Evolutionary conservation across 1,284 basidiomycete genomes (phyloP).

Genomic region (Heterobasidion occidentale): DNA sequence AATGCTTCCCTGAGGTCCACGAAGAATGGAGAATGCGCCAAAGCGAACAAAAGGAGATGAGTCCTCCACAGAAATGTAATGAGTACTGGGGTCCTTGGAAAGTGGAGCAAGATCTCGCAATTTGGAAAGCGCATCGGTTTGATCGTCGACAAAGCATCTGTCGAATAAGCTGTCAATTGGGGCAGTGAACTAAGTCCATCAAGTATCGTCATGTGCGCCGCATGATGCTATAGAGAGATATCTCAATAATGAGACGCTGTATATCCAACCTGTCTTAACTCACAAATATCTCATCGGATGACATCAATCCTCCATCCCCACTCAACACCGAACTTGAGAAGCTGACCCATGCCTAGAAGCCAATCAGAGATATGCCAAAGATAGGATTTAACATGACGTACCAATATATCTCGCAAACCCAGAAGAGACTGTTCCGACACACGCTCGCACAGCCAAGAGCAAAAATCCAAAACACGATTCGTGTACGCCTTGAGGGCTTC

Average conservation of each 20-base stretch:
- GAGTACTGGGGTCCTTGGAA: slow-evolving; percentile 13
- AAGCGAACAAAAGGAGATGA: slow-evolving; percentile 43
- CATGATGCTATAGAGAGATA: slow-evolving; percentile 60
- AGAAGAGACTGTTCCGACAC: slow-evolving; percentile 65
- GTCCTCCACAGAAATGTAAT: slow-evolving; percentile 21
- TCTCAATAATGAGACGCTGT: slow-evolving; percentile 6
- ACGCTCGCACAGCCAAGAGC: slow-evolving; percentile 69
- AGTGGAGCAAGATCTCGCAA: slow-evolving; percentile 48
- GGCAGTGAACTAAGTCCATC: slow-evolving; percentile 80
- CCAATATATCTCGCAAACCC: slow-evolving; percentile 86
- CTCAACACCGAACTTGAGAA: slow-evolving; percentile 71
- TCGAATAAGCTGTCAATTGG: slow-evolving; percentile 52
- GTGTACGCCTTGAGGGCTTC: slow-evolving; percentile 56
- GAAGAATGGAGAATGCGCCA: slow-evolving; percentile 70
- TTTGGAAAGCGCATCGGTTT: slow-evolving; percentile 39
- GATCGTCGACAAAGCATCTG: slow-evolving; percentile 37
- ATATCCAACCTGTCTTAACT: slow-evolving; percentile 25
- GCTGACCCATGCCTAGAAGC: slow-evolving; percentile 77
- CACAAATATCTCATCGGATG: slow-evolving; percentile 60
- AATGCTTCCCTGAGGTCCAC: slow-evolving; percentile 38
- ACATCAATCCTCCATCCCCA: slow-evolving; percentile 28
- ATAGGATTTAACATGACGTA: slow-evolving; percentile 28
- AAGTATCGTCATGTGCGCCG: slow-evolving; percentile 79
- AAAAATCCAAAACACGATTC: slow-evolving; percentile 67
- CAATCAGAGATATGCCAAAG: slow-evolving; percentile 6